Percentiles rank a stretch among this genome's conserved stretches.
Evolutionary conservation across 306 rosid genomes (phyloP).

Genomic region (Pyrus betulifolia): DNA sequence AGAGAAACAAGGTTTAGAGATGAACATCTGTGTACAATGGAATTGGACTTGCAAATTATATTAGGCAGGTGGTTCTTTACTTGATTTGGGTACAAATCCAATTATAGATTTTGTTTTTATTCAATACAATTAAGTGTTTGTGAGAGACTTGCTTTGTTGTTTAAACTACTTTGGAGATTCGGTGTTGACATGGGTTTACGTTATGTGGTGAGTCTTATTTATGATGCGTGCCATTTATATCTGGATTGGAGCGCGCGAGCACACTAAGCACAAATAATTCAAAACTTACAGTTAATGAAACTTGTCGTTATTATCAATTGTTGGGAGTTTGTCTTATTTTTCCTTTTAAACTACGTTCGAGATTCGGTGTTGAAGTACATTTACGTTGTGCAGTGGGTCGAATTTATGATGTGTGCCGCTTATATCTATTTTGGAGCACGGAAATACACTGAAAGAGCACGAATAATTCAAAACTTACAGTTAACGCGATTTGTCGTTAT

Average conservation of each 20-base stretch:
- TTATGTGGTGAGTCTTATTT: background rate
- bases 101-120: background rate
- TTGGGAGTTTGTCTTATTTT: too few species aligned
- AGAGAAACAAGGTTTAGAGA: background rate
- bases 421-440: too few species aligned
- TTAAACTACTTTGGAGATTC: background rate
- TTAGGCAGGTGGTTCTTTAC: background rate
- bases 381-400: too few species aligned
- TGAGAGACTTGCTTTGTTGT: background rate
- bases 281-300: too few species aligned
- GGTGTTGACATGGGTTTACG: background rate
- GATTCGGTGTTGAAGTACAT: too few species aligned
- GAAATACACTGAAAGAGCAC: accelerated
- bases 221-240: too few species aligned
- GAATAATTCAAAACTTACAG: too few species aligned
- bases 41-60: background rate
- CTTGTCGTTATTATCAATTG: too few species aligned
- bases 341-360: too few species aligned
- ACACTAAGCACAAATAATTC: too few species aligned
- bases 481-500: too few species aligned
- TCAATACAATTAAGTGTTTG: background rate
- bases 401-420: too few species aligned
- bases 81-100: background rate
- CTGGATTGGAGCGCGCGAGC: accelerated
- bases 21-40: background rate